A percentile compares a stretch with the other conserved stretches of the same genome.
Conservation (phyloP, 1,284 basidiomycete genomes). For the Cryptococcus jaspeensis region DNA sequence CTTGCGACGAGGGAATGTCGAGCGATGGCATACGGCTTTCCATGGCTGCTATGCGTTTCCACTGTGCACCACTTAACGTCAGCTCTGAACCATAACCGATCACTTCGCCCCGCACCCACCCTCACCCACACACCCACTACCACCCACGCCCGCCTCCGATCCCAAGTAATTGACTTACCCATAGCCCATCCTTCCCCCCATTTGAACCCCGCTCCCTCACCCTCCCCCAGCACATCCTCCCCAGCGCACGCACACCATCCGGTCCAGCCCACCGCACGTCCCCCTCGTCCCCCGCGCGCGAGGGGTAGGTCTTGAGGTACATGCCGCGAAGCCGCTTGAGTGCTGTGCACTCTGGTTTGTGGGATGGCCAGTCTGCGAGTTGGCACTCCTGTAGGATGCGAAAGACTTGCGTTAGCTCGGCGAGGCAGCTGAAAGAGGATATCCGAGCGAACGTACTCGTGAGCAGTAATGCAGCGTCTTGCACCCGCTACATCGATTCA, state of each 20-base stretch:
- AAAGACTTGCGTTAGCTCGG: not conserved
- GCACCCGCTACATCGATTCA: slow-evolving; percentile 70
- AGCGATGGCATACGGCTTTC: slow-evolving; percentile 66
- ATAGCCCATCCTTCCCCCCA: slow-evolving; percentile 53
- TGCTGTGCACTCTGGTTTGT: slow-evolving; percentile 73
- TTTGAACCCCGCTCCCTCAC: slow-evolving; percentile 56
- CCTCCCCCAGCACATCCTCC: slow-evolving; percentile 67
- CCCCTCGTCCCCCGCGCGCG: slow-evolving; percentile 46
- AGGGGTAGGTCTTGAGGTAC: slow-evolving; percentile 18
- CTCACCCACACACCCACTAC: not conserved
- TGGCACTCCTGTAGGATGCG: slow-evolving; percentile 64
- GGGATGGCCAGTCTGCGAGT: slow-evolving; percentile 68
- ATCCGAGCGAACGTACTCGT: slow-evolving; percentile 53
- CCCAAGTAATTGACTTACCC: slow-evolving; percentile 58
- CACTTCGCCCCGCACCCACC: not conserved
- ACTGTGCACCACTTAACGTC: slow-evolving; percentile 51
- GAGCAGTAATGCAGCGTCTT: slow-evolving; percentile 70
- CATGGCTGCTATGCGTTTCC: slow-evolving; percentile 64
- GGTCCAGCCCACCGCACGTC: slow-evolving; percentile 58
- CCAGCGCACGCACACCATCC: slow-evolving; percentile 68
- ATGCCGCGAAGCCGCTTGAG: slow-evolving; percentile 52
- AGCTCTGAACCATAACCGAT: not conserved
- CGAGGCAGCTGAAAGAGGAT: too few species aligned
- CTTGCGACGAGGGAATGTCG: not conserved
- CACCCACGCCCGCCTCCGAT: too few species aligned